Percentiles rank a stretch among this genome's conserved stretches.
These are phyloP conservation scores for Sherardia arvensis DNA, from an alignment of 257 asterid species.

Conservation along the genomic window DNA sequence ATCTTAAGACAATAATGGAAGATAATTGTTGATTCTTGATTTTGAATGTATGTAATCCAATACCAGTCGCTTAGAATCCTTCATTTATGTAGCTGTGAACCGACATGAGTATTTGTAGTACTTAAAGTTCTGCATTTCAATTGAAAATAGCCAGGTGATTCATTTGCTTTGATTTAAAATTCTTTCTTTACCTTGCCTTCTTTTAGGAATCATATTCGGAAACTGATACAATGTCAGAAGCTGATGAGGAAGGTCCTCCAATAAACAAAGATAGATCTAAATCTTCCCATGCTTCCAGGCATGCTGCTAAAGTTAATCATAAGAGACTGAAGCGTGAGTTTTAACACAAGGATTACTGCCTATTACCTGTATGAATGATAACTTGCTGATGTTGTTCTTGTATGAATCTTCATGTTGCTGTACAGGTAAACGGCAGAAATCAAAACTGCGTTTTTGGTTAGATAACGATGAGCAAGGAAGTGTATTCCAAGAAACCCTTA, in stretches of 20 bases:
- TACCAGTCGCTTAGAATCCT: not conserved
- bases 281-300: slow-evolving; percentile 32
- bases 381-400: not conserved
- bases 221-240: slow-evolving; percentile 21
- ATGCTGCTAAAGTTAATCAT: slow-evolving; percentile 31
- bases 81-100: not conserved
- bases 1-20: not conserved
- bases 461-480: slow-evolving; percentile 31
- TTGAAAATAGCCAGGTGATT: not conserved
- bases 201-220: slow-evolving; percentile 28
- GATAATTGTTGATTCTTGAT: not conserved
- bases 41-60: not conserved
- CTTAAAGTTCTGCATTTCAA: not conserved
- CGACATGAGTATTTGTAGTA: not conserved
- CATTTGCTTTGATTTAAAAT: not conserved
- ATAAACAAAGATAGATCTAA: slow-evolving; percentile 42
- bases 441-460: slow-evolving; percentile 24
- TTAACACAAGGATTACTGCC: slow-evolving; percentile 3
- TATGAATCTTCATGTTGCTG: slow-evolving; percentile 34
- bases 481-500: slow-evolving; percentile 44
- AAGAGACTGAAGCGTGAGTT: slow-evolving; percentile 59
- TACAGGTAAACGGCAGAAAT: slow-evolving; percentile 48
- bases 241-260: slow-evolving; percentile 31
- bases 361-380: not conserved
- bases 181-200: slow-evolving; percentile 4